Evolutionary conservation across 441 rosid species (phyloP).

Genomic region (Bruguiera hainesii): DNA sequence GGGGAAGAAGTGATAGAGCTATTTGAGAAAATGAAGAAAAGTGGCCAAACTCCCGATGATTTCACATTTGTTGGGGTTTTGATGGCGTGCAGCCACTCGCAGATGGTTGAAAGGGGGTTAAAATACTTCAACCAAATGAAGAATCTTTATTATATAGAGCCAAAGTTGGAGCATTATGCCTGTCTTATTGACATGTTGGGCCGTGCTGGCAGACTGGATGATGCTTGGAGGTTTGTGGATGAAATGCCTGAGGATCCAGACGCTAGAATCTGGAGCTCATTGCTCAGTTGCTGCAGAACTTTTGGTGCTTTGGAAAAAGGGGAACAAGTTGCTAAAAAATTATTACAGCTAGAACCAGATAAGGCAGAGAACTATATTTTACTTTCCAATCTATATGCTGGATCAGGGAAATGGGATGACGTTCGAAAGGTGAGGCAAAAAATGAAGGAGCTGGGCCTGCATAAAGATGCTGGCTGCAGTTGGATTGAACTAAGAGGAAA

Average conservation of each 20-base stretch:
- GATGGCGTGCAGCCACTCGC: slow-evolving; percentile 71
- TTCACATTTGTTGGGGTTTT: slow-evolving; percentile 68
- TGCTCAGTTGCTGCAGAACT: slow-evolving; percentile 68
- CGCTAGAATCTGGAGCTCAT: slow-evolving; percentile 74
- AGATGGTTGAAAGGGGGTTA: slow-evolving; percentile 68
- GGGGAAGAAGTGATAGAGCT: slow-evolving; percentile 49
- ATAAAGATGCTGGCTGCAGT: slow-evolving; percentile 69
- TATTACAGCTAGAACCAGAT: slow-evolving; percentile 62
- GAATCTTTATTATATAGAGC: slow-evolving; percentile 38
- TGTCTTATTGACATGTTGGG: slow-evolving; percentile 78
- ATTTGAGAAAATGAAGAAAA: slow-evolving; percentile 50
- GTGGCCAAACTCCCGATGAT: slow-evolving; percentile 45
- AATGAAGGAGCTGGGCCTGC: slow-evolving; percentile 46
- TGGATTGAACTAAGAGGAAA: slow-evolving; percentile 64
- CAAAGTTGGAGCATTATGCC: slow-evolving; percentile 60
- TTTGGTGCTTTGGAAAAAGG: slow-evolving; percentile 61
- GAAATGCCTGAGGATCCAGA: slow-evolving; percentile 57
- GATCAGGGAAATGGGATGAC: slow-evolving; percentile 51
- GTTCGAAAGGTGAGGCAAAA: slow-evolving; percentile 53
- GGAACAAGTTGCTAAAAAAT: slow-evolving; percentile 53
- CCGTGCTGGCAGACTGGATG: slow-evolving; percentile 59
- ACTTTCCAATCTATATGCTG: slow-evolving; percentile 59
- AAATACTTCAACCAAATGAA: slow-evolving; percentile 53
- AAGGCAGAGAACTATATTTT: slow-evolving; percentile 60
- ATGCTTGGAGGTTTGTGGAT: slow-evolving; percentile 50